phyloP scores from a whole-genome alignment of 306 rosid species.

The Quercus suber region DNA sequence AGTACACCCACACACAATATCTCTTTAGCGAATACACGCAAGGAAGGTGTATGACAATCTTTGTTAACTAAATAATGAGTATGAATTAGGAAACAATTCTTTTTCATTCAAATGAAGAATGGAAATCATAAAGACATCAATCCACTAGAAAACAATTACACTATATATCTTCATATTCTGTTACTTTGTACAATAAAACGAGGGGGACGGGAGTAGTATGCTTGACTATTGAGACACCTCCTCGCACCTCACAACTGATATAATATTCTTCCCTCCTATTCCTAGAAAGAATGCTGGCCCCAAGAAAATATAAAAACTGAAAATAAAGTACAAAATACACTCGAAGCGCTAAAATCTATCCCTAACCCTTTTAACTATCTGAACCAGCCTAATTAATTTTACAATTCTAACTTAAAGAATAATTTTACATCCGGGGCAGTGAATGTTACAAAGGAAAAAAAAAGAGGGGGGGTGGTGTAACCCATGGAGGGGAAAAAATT shows the following conservation, averaged over 20 bases:
- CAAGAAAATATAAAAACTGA: constrained; percentile 13
- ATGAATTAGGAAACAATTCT: too few relatives aligned
- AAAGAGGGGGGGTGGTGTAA: too few relatives aligned
- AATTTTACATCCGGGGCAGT: constrained; percentile 33
- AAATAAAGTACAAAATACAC: constrained; percentile 26
- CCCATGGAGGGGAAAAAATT: too few relatives aligned
- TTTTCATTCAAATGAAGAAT: too few relatives aligned
- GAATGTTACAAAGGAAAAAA: constrained; percentile 31
- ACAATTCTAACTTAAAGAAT: constrained; percentile 42
- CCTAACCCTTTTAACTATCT: constrained; percentile 33
- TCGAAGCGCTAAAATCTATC: constrained; percentile 38
- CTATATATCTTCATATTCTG: constrained; percentile 11
- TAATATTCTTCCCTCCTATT: constrained; percentile 22
- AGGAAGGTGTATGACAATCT: neutral
- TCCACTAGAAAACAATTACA: constrained; percentile 19
- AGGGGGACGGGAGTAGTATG: constrained; percentile 28
- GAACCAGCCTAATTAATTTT: constrained; percentile 34
- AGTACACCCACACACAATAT: too few relatives aligned
- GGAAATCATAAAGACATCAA: neutral
- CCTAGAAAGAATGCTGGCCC: constrained; percentile 39
- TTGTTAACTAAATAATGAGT: neutral
- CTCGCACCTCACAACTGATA: constrained; percentile 34
- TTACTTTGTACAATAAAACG: constrained; percentile 27
- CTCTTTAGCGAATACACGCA: too few relatives aligned
- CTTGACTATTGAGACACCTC: constrained; percentile 20